Evolutionary conservation across 73 alveolate species (phyloP).

Genomic region (Uronychia setigera): DNA sequence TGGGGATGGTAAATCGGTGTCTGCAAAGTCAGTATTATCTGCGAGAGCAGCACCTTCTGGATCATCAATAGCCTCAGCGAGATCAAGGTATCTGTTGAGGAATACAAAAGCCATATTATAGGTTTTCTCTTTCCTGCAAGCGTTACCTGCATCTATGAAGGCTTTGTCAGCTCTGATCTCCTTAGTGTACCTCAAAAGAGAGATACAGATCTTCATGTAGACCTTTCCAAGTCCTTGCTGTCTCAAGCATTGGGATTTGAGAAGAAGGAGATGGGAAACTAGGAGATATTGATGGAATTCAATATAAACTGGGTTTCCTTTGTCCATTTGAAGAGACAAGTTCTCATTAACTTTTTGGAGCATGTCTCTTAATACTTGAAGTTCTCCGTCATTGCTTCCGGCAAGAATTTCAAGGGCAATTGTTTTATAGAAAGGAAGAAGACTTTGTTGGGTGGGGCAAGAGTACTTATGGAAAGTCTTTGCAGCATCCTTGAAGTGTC

Average conservation of each 20-base stretch:
- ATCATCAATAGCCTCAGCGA: slow-evolving; percentile 97
- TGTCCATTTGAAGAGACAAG: slow-evolving; percentile 82
- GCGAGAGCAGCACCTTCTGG: slow-evolving; percentile 94
- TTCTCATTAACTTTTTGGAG: slow-evolving; percentile 82
- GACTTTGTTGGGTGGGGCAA: slow-evolving; percentile 90
- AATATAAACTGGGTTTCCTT: slow-evolving; percentile 76
- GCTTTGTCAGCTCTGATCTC: slow-evolving; percentile 97
- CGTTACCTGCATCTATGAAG: slow-evolving; percentile 98
- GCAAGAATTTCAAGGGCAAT: slow-evolving; percentile 96
- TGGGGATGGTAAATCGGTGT: slow-evolving; percentile 97
- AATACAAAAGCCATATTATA: slow-evolving; percentile 93
- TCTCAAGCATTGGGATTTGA: slow-evolving; percentile 84
- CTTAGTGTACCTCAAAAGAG: slow-evolving; percentile 96
- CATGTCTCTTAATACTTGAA: slow-evolving; percentile 88
- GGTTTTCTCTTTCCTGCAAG: slow-evolving; percentile 87
- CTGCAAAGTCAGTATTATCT: slow-evolving; percentile 96
- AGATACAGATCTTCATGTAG: slow-evolving; percentile 87
- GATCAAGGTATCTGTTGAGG: slow-evolving; percentile 96
- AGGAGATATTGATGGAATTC: slow-evolving; percentile 83
- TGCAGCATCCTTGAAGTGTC: slow-evolving; percentile 95
- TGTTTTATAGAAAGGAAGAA: slow-evolving; percentile 93
- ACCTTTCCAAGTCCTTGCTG: slow-evolving; percentile 79
- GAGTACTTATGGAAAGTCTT: slow-evolving; percentile 89
- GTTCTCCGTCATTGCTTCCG: slow-evolving; percentile 93
- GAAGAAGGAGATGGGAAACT: slow-evolving; percentile 82